Evolutionary conservation across 139 green algal species (phyloP).

Genomic region (Haematococcus lacustris): DNA sequence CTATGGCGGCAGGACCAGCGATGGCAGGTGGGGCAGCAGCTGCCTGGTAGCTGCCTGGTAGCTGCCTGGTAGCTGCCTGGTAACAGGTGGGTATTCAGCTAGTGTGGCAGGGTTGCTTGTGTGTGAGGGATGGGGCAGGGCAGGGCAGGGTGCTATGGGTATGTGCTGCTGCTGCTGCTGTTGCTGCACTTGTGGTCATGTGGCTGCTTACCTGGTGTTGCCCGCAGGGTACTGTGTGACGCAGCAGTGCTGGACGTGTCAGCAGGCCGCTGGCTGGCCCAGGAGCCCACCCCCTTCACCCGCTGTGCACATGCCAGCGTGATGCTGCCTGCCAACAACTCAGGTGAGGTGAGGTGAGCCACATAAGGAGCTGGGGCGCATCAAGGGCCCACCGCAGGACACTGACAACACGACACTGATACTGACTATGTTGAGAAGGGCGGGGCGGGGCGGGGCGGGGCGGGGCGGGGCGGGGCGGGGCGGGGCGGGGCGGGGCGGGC

Average conservation of each 20-base stretch:
- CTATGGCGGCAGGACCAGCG: conserved; percentile 40
- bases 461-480: no score
- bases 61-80: neutral
- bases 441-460: no score
- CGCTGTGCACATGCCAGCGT: conserved; percentile 43
- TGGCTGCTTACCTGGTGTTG: neutral
- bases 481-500: no score
- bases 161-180: neutral
- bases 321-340: neutral
- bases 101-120: neutral
- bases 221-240: conserved; percentile 35
- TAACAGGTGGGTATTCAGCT: neutral
- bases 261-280: conserved; percentile 30
- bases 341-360: neutral
- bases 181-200: neutral
- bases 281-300: conserved; percentile 34
- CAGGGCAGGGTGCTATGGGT: neutral
- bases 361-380: neutral
- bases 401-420: neutral
- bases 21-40: conserved; percentile 25
- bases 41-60: neutral
- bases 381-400: neutral
- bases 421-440: neutral
- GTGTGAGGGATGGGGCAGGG: neutral
- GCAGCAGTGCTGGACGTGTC: conserved; percentile 39